Evolutionary conservation across 306 rosid species (phyloP), one percentile per base, ranked within the genome.

Genomic region (Quercus rubra): DNA sequence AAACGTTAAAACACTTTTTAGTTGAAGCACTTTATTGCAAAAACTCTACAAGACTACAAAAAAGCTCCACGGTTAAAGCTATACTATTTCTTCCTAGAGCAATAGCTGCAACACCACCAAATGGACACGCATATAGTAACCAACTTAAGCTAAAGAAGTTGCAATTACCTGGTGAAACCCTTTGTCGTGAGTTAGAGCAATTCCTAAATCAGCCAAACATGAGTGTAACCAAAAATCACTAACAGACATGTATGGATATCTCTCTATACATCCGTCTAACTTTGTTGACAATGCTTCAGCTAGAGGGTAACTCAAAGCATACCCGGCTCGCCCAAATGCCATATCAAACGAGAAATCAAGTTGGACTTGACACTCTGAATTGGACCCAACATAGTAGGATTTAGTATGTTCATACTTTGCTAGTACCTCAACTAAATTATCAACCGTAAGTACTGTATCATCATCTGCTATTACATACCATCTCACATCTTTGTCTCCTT

Each of bases 161-260:
- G 20, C 4, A 55, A n/a, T 74, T 75, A 89, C 92, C 92, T 86
- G 92, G 73, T 89, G 90, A 80, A 89, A 82, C 4, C 90, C 92
- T 3, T 59, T 62, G n/a, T 84, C 74, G 0, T 13, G 87, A 62
- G 84, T 86, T 12, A 81, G 76, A 63, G 82, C 20, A 41, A 84
- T 75, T 9, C 88, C 92, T 14, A 84, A 58, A 78, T 89, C 92
- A 82, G 83, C 15, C 19, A 86, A 27, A 70, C 89, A 86, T 1
- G 83, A 71, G 52, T 74, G 70, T 17, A 86, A 12, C 83, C 78
- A 82, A 21, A 78, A 76, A 78, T 89, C 92, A 19, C 74, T 68
- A 15, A 10, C 6, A 78, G 7, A 35, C 41, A 86, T 21, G 4
- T 78, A 21, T 4, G 82, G 55, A 38, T 89, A 89, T 73, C 86